Evolutionary conservation across 805 yeast species (phyloP).

Genomic region (Saccharomycopsis schoenii): DNA sequence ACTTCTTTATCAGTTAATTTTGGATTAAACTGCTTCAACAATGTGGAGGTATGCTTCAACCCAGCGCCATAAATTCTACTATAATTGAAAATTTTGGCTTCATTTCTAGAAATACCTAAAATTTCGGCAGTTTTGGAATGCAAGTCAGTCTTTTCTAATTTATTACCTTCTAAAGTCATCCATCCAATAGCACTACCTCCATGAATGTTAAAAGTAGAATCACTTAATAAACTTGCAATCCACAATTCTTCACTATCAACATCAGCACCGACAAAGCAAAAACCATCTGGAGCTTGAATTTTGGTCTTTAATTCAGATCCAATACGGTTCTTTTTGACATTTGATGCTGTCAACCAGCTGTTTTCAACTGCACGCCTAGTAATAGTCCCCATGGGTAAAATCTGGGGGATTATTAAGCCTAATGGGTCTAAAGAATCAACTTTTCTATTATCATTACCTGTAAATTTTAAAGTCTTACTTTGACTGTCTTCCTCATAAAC

Average conservation of each 20-base stretch:
- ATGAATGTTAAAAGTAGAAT: constrained; percentile 76
- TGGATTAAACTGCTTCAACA: constrained; percentile 77
- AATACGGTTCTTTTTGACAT: constrained; percentile 73
- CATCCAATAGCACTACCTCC: constrained; percentile 97
- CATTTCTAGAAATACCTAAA: constrained; percentile 78
- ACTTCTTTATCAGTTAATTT: constrained; percentile 59
- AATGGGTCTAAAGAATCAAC: constrained; percentile 24
- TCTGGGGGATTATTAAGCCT: constrained; percentile 76
- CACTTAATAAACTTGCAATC: constrained; percentile 95
- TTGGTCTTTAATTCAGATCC: constrained; percentile 92
- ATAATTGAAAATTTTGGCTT: constrained; percentile 92
- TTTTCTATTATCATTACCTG: constrained; percentile 4
- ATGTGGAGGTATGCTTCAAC: constrained; percentile 73
- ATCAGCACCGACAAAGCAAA: constrained; percentile 93
- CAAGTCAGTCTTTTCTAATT: constrained; percentile 82
- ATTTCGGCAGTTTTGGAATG: constrained; percentile 91
- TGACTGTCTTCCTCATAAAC: constrained; percentile 35
- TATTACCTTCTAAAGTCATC: constrained; percentile 98
- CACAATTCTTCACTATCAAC: constrained; percentile 97
- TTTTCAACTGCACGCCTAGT: constrained; percentile 95
- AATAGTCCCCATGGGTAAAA: constrained; percentile 91
- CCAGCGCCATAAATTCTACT: constrained; percentile 99
- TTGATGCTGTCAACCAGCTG: constrained; percentile 96
- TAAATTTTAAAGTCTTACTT: constrained; percentile 12
- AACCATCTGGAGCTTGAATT: constrained; percentile 80